These are phyloP conservation scores for Priceomyces medius DNA, from an alignment of 805 yeast genomes.

Conservation along the genomic window DNA sequence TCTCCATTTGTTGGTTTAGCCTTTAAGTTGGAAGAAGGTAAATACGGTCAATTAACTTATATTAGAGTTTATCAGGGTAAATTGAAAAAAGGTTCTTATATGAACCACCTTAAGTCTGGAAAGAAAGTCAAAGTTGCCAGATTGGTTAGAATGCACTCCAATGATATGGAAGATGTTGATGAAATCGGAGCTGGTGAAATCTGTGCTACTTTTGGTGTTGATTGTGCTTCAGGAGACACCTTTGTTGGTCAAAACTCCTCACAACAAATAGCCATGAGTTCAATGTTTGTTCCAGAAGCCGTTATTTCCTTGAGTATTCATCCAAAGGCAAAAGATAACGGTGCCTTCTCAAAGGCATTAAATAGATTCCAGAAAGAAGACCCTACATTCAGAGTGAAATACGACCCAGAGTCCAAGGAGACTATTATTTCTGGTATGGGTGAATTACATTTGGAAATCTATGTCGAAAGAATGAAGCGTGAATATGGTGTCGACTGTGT, in stretches of 20 bases:
- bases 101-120: constrained; percentile 86
- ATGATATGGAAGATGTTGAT: constrained; percentile 97
- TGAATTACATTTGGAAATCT: constrained; percentile 93
- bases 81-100: constrained; percentile 84
- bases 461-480: constrained; percentile 96
- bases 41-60: constrained; percentile 96
- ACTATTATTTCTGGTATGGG: constrained; percentile 98
- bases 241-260: constrained; percentile 75
- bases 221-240: constrained; percentile 98
- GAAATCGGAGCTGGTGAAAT: constrained; percentile 98
- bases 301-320: constrained; percentile 89
- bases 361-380: constrained; percentile 98
- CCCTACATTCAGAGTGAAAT: constrained; percentile 94
- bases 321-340: constrained; percentile 84
- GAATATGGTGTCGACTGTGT: constrained; percentile 94
- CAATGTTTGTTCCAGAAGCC: constrained; percentile 99
- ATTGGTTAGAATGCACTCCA: constrained; percentile 96
- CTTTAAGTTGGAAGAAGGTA: constrained; percentile 98
- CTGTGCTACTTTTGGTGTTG: constrained; percentile 98
- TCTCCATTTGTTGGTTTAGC: constrained; percentile 95
- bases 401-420: constrained; percentile 88
- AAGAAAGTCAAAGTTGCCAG: constrained; percentile 91
- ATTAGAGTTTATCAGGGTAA: constrained; percentile 96
- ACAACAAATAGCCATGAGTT: constrained; percentile 83
- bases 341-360: constrained; percentile 92